Percentiles rank a stretch among this genome's conserved stretches.
Evolutionary conservation across 306 rosid genomes (phyloP).

Genomic region (Gastrolobium bilobum): DNA sequence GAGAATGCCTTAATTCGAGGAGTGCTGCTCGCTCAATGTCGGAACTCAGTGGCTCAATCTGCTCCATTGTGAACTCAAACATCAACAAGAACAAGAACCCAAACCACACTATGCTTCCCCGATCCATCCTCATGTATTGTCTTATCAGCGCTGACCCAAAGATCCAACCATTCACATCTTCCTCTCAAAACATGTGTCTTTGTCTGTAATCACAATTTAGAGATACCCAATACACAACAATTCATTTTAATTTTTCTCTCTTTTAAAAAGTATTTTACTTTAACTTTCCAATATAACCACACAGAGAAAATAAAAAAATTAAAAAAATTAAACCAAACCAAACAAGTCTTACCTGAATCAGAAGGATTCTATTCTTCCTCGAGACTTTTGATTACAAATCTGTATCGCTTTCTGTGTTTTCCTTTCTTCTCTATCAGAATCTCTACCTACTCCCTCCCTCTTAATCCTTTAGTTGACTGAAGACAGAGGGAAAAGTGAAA

Average conservation of each 20-base stretch:
- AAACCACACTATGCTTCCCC: conserved; percentile 49
- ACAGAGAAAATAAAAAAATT: too few species aligned
- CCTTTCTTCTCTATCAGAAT: conserved; percentile 15
- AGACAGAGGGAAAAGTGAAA: conserved; percentile 46
- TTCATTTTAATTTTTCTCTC: conserved; percentile 48
- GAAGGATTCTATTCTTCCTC: conserved; percentile 36
- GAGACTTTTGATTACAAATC: conserved; percentile 45
- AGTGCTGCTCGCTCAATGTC: conserved; percentile 64
- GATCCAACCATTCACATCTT: conserved; percentile 62
- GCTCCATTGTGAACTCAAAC: conserved; percentile 72
- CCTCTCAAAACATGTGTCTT: conserved; percentile 30
- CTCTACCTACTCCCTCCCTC: conserved; percentile 31
- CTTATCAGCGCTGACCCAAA: conserved; percentile 47
- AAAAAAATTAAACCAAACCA: not conserved
- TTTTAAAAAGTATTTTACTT: conserved; percentile 7
- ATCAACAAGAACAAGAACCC: conserved; percentile 57
- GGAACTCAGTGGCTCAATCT: conserved; percentile 70
- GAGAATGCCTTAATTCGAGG: conserved; percentile 75
- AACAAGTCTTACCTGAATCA: conserved; percentile 58
- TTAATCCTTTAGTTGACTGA: conserved; percentile 60
- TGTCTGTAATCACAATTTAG: conserved; percentile 51
- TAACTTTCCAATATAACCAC: conserved; percentile 35
- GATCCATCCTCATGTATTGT: conserved; percentile 66
- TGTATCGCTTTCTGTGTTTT: conserved; percentile 48
- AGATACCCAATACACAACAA: conserved; percentile 50